Conservation (phyloP, 257 asterid genomes). For the Ballota nigra region DNA sequence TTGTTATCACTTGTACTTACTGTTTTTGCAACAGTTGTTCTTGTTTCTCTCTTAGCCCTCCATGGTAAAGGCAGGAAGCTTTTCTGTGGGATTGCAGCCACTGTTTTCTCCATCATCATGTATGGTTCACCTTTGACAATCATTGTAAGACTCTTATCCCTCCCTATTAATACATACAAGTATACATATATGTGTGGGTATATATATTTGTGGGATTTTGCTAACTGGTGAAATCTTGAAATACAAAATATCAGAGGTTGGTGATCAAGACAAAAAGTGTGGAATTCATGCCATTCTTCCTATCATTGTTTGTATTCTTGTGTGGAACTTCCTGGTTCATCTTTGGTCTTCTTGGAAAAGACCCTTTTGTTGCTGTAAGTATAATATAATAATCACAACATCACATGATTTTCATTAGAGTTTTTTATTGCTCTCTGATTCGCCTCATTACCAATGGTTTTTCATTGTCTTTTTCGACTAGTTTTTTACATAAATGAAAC, state of each 20-base stretch:
- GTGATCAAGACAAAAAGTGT: constrained; percentile 83
- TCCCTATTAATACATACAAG: background rate
- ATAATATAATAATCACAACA: background rate
- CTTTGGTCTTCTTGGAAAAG: constrained; percentile 73
- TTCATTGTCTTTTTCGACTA: background rate
- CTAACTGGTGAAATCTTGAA: background rate
- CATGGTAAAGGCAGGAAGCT: constrained; percentile 59
- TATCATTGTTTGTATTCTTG: constrained; percentile 67
- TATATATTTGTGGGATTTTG: background rate
- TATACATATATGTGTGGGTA: too few species aligned
- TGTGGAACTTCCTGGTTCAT: constrained; percentile 80
- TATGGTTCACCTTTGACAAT: constrained; percentile 79
- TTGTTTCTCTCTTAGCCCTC: constrained; percentile 61
- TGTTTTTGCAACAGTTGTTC: constrained; percentile 44
- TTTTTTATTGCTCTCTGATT: background rate
- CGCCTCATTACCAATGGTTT: background rate
- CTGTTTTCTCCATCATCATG: constrained; percentile 81
- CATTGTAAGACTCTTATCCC: constrained; percentile 43
- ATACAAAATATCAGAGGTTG: constrained; percentile 51
- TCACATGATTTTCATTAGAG: background rate
- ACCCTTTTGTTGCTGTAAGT: constrained; percentile 83
- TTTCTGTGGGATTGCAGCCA: constrained; percentile 70
- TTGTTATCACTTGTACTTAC: constrained; percentile 42
- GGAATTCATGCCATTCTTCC: constrained; percentile 84
- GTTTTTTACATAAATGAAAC: too few species aligned